Base-by-base conservation (phyloP, 768 basidiomycete genomes). In the Hortiboletus campestris region DNA sequence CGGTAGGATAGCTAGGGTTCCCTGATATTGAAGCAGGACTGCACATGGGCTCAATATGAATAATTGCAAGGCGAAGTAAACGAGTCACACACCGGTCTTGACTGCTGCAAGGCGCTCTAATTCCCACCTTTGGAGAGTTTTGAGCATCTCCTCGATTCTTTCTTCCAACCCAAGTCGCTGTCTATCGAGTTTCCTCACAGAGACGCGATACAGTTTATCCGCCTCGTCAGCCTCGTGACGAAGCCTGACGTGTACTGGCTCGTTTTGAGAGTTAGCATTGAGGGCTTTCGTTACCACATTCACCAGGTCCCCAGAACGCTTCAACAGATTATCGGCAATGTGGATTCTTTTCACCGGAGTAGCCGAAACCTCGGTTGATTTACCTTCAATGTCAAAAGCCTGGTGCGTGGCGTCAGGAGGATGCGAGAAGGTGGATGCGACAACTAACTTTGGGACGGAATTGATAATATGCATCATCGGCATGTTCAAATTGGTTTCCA, bases 21-120 rank as follows among this genome's bases (percentile, higher is more conserved):
- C 88, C 60, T 95, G 91, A 67, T 91, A 97, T 69, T 95, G 91
- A 39, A 89, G 79, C 20, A 97, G 77, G 5, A 91, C 92, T 89
- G 53, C 28, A 60, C 31, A n/a, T 20, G 31, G 14, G 16, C 36
- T 56, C 2, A 41, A 34, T 14, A 46, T 38, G 5, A 32, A 39
- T 3, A 28, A 8, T 32, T 28, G 17, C 17, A 20, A 46, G 13
- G 17, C 7, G 5, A 48, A 6, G 22, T 31, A 17, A 49, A 50
- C 11, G 14, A 59, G 71, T 52, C 60, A 85, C 67, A 20, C 34
- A 67, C 91, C 89, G 5, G 89, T 89, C 76, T 94, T 94, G 55
- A 96, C 83, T 4, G 90, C 89, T 25, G 85, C 75, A 65, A 96
- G 74, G 45, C 94, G 77, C 62, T 96, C 94, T 39, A 79, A 70